Percentiles rank a stretch among this genome's conserved stretches.
Evolutionary conservation across 805 yeast species (phyloP).

Genomic region (Tetrapisispora taiwanensis): DNA sequence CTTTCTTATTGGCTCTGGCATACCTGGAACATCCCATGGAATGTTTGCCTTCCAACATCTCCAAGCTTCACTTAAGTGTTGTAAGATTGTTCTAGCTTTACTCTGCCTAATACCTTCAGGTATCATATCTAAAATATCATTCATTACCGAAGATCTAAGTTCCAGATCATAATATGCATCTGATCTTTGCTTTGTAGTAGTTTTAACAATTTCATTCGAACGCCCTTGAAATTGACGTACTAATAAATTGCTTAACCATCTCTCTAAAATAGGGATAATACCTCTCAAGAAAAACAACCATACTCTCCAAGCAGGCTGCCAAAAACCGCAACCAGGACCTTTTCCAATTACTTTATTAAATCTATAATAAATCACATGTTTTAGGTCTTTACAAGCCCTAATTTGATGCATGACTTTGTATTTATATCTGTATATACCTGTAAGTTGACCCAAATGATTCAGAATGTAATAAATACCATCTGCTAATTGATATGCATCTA

Average conservation of each 20-base stretch:
- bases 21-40: constrained; percentile 95
- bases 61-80: constrained; percentile 97
- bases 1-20: constrained; percentile 81
- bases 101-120: constrained; percentile 88
- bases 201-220: constrained; percentile 83
- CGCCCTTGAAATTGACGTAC: constrained; percentile 96
- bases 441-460: constrained; percentile 89
- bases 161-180: constrained; percentile 94
- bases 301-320: constrained; percentile 99
- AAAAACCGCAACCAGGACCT: constrained; percentile 97
- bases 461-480: constrained; percentile 87
- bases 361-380: constrained; percentile 78
- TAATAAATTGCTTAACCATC: constrained; percentile 88
- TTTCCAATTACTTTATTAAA: constrained; percentile 85
- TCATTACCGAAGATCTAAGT: constrained; percentile 86
- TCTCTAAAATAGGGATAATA: constrained; percentile 76
- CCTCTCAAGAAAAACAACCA: constrained; percentile 93
- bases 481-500: constrained; percentile 88
- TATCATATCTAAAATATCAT: constrained; percentile 92
- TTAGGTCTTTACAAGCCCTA: constrained; percentile 87
- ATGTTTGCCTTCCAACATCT: constrained; percentile 98
- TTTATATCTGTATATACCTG: constrained; percentile 94
- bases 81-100: constrained; percentile 77
- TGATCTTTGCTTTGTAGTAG: constrained; percentile 89
- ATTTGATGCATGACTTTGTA: constrained; percentile 98